Evolutionary conservation across 345 rosid species (phyloP).

Genomic region (Ailanthus altissimus): DNA sequence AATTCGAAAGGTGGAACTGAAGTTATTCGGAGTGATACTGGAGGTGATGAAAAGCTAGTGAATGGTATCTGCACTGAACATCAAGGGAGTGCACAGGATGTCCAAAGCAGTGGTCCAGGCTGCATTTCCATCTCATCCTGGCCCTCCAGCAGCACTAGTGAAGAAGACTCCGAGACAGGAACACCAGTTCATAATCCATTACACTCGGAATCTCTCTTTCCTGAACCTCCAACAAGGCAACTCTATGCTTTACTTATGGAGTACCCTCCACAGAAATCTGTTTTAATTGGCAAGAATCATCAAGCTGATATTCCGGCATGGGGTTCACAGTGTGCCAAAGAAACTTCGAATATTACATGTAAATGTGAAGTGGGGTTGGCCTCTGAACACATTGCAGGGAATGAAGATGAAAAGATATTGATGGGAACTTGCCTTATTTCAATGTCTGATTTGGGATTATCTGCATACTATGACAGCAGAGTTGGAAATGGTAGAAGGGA

Average conservation of each 20-base stretch:
- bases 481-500: slow-evolving; percentile 49
- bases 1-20: slow-evolving; percentile 27
- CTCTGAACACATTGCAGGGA: background rate
- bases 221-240: slow-evolving; percentile 32
- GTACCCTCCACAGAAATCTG: slow-evolving; percentile 42
- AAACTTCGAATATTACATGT: slow-evolving; percentile 3
- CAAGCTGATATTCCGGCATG: slow-evolving; percentile 66
- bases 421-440: slow-evolving; percentile 73
- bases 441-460: slow-evolving; percentile 39
- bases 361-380: slow-evolving; percentile 21
- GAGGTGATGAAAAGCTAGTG: slow-evolving; percentile 27
- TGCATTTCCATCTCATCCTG: slow-evolving; percentile 27
- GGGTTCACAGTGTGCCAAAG: slow-evolving; percentile 5
- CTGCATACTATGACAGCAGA: slow-evolving; percentile 13
- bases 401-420: slow-evolving; percentile 34
- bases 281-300: slow-evolving; percentile 66
- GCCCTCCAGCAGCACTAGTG: slow-evolving; percentile 33
- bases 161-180: slow-evolving; percentile 32
- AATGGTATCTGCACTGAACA: slow-evolving; percentile 15
- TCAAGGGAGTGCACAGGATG: slow-evolving; percentile 19
- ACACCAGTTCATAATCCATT: slow-evolving; percentile 27
- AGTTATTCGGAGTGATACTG: slow-evolving; percentile 6
- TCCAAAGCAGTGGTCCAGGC: slow-evolving; percentile 24
- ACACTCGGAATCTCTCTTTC: slow-evolving; percentile 28
- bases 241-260: slow-evolving; percentile 36